Evolutionary conservation across 1,284 basidiomycete species (phyloP).

Genomic region (Malassezia sympodialis): DNA sequence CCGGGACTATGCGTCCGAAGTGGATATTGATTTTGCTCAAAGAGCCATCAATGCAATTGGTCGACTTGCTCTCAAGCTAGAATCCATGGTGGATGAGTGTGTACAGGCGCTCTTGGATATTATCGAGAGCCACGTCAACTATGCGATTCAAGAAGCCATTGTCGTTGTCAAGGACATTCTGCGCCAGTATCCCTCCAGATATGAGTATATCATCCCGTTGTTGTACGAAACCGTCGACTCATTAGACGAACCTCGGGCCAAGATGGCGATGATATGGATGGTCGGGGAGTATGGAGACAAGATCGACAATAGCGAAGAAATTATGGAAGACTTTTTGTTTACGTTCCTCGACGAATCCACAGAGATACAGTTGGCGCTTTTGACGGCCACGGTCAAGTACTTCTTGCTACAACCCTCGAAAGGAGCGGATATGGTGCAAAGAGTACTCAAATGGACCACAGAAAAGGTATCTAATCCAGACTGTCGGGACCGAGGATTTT

Average conservation of each 20-base stretch:
- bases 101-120: conserved; percentile 76
- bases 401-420: conserved; percentile 89
- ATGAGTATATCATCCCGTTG: conserved; percentile 85
- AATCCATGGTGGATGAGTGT: conserved; percentile 75
- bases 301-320: conserved; percentile 90
- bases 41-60: conserved; percentile 95
- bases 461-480: conserved; percentile 97
- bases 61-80: conserved; percentile 90
- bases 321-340: conserved; percentile 82
- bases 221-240: conserved; percentile 84
- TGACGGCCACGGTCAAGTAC: conserved; percentile 91
- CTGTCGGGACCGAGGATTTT: conserved; percentile 89
- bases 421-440: conserved; percentile 81
- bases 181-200: conserved; percentile 88
- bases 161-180: conserved; percentile 98
- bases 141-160: conserved; percentile 93
- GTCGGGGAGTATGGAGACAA: conserved; percentile 91
- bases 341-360: conserved; percentile 86
- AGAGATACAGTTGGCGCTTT: conserved; percentile 85
- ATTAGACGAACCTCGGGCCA: conserved; percentile 89
- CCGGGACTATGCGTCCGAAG: conserved; percentile 96
- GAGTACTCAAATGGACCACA: conserved; percentile 90
- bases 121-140: conserved; percentile 85
- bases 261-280: conserved; percentile 93
- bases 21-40: conserved; percentile 93